These are phyloP conservation scores for Emericellopsis atlantica DNA, from an alignment of 2,329 filamentous ascomycete species.

Conservation along the genomic window DNA sequence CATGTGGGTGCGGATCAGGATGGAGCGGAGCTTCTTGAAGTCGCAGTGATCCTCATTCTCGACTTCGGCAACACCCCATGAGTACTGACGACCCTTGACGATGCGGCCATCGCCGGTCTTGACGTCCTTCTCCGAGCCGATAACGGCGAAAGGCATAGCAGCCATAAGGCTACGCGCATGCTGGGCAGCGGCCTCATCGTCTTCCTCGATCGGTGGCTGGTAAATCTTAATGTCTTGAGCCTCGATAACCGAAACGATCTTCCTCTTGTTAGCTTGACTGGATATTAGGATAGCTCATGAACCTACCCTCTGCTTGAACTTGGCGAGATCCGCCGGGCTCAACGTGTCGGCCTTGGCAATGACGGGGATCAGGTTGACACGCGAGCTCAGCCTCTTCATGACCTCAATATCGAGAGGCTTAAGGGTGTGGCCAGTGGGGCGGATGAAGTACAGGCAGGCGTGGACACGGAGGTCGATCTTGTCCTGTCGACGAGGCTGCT, in stretches of 20 bases:
- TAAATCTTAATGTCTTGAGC: constrained; percentile 99
- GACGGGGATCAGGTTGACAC: constrained; percentile 96
- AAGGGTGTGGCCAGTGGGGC: constrained; percentile 93
- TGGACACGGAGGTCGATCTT: constrained; percentile 99
- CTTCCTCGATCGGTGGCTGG: constrained; percentile 93
- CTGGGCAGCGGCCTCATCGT: constrained; percentile 90
- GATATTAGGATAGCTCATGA: neutral
- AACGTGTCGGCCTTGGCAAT: constrained; percentile 98
- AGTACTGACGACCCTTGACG: constrained; percentile 97
- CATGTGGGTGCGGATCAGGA: constrained; percentile 98
- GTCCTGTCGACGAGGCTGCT: constrained; percentile 93
- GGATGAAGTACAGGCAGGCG: constrained; percentile 97
- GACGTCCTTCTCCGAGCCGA: constrained; percentile 98
- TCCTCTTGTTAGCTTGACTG: constrained; percentile 13
- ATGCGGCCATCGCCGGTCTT: constrained; percentile 93
- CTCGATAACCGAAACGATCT: constrained; percentile 93
- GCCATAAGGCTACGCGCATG: constrained; percentile 91
- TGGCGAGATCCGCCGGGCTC: constrained; percentile 79
- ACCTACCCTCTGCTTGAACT: constrained; percentile 89
- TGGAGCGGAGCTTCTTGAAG: constrained; percentile 99
- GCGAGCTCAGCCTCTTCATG: constrained; percentile 97
- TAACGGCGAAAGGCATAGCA: constrained; percentile 97
- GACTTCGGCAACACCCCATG: constrained; percentile 97
- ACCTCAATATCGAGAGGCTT: constrained; percentile 99
- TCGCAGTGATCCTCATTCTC: constrained; percentile 99